These are phyloP conservation scores for Croton laevigatus DNA, from an alignment of 441 rosid genomes.

Conservation along the genomic window DNA sequence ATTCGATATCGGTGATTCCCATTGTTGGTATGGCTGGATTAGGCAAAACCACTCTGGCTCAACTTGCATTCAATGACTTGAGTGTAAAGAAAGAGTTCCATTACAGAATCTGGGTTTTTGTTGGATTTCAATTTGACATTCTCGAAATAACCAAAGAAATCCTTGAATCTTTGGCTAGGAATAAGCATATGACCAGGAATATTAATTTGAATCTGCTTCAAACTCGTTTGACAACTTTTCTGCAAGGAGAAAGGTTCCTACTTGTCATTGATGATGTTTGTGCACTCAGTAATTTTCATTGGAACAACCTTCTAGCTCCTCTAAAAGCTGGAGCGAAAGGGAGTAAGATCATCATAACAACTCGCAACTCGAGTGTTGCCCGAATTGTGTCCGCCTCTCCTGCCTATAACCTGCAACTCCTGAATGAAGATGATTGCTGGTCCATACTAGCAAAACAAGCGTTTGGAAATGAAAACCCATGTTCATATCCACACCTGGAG, in stretches of 20 bases:
- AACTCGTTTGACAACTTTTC: background rate
- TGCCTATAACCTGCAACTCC: background rate
- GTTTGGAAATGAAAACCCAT: background rate
- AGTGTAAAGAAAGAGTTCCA: background rate
- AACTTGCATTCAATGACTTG: constrained; percentile 1
- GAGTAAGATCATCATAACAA: constrained; percentile 25
- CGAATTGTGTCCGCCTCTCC: background rate
- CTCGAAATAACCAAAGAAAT: background rate
- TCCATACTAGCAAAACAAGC: background rate
- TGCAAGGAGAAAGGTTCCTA: constrained; percentile 15
- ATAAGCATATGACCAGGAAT: background rate
- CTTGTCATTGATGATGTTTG: constrained; percentile 29
- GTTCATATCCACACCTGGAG: background rate
- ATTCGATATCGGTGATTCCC: background rate
- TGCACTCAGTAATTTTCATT: background rate
- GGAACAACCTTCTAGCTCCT: background rate
- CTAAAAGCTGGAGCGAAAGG: constrained; percentile 6
- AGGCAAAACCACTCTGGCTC: constrained; percentile 19
- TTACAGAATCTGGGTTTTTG: constrained; percentile 5
- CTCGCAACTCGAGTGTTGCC: constrained; percentile 10
- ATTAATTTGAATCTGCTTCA: constrained; percentile 9
- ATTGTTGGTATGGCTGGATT: constrained; percentile 12
- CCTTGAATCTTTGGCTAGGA: background rate
- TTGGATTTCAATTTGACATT: background rate
- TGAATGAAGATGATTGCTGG: constrained; percentile 7